Base-by-base conservation (phyloP, 2,329 filamentous ascomycete genomes). In the Coniochaeta sp. region DNA sequence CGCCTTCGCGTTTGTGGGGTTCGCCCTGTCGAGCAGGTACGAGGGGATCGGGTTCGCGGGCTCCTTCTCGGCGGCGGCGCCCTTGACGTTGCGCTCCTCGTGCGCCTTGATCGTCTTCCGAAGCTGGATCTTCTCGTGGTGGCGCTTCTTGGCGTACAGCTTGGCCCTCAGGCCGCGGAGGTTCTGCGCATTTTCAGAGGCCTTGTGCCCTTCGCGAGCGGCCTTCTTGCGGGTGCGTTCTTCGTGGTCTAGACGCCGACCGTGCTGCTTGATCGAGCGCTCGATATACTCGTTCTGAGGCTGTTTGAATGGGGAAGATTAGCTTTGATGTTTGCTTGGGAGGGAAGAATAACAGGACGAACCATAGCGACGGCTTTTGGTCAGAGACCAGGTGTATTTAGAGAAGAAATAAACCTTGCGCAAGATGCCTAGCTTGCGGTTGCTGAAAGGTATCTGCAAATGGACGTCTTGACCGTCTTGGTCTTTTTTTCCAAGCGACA, bases 121-220 rank as follows among this genome's bases (percentile, higher is more conserved):
- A 89, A 96, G 93, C 83, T 96, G 91, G 73, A 96, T 96, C 88
- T 99, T 99, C 82, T 99, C 93, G 74, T 93, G 89, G 79, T 92
- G 90, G 28, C 95, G 86, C 81, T 93, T 91, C 84, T 98, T 88
- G 75, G 93, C 89, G 79, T 95, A 88, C 70, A 96, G 81, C 82
- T 99, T 99, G 67, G 95, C 95, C 64, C 91, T 84, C 68, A 98
- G 85, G 65, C 95, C 95, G 63, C 90, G 89, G 71, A 97, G 83
- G 75, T 95, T 96, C 81, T 98, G 93, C 26, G 95, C 92, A 78
- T 96, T 89, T 72, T 95, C 84, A 57, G 90, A 95, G 60, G 86
- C 86, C 77, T 93, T 88, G 82, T 99, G 93, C 62, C 86, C 89
- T 79, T 96, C 91, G 78, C 95, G 89, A 62, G 95, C 95, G 64